These are phyloP conservation scores for Saccharum spontaneum DNA, from an alignment of 176 grass and related monocot genomes.

Conservation along the genomic window DNA sequence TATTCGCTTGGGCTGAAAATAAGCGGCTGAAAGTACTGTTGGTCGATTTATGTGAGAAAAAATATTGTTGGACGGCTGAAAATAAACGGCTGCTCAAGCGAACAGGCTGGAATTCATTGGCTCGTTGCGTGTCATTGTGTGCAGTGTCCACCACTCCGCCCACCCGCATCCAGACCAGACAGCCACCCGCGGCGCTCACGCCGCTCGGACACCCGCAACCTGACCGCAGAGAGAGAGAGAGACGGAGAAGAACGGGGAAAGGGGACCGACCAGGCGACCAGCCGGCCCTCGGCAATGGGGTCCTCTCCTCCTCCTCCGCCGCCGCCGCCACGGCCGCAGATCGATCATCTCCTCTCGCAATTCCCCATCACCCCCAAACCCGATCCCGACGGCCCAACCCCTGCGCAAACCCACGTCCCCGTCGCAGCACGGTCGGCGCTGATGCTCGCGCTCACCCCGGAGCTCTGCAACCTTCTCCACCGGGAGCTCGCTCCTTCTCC, in stretches of 20 bases:
- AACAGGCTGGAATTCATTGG: too few relatives aligned
- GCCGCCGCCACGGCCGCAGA: background rate
- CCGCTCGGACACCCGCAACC: too few relatives aligned
- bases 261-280: background rate
- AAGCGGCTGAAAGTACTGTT: too few relatives aligned
- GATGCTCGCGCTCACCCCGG: constrained; percentile 10
- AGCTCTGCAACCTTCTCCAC: constrained; percentile 23
- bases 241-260: background rate
- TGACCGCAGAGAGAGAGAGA: background rate
- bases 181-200: too few relatives aligned
- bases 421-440: background rate
- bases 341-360: background rate
- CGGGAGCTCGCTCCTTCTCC: constrained; percentile 29
- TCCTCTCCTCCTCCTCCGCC: constrained; percentile 6
- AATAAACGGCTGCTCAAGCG: too few relatives aligned
- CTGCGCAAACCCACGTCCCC: background rate
- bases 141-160: too few relatives aligned
- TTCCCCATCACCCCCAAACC: constrained; percentile 28
- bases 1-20: too few relatives aligned
- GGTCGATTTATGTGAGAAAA: too few relatives aligned
- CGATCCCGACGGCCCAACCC: constrained; percentile 20
- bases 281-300: constrained; percentile 16
- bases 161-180: too few relatives aligned
- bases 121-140: too few relatives aligned
- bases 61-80: too few relatives aligned